A percentile compares a stretch with the other conserved stretches of the same genome.
phyloP scores from a whole-genome alignment of 495 filamentous ascomycete genomes.

The Filosporella fistucella region DNA sequence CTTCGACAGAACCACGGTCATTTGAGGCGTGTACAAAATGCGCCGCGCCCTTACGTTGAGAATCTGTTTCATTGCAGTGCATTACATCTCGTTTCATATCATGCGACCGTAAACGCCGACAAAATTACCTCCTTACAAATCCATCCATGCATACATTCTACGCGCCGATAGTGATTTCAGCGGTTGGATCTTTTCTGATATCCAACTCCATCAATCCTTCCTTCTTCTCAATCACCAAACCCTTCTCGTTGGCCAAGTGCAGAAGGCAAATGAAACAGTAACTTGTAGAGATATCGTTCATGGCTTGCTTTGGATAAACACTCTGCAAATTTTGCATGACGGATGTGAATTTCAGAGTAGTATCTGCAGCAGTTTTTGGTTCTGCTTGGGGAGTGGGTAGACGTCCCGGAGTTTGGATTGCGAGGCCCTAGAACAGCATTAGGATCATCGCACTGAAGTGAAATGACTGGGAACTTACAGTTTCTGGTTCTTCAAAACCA shows the following conservation, averaged over 20 bases:
- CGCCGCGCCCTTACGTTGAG: too few relatives aligned
- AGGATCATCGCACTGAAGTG: background rate
- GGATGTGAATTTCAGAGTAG: conserved; percentile 74
- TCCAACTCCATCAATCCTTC: conserved; percentile 50
- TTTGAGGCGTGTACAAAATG: too few relatives aligned
- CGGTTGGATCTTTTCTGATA: conserved; percentile 51
- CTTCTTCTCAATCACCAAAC: conserved; percentile 64
- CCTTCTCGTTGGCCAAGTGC: conserved; percentile 97
- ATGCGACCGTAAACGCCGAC: background rate
- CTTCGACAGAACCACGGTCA: too few relatives aligned
- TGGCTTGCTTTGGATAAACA: conserved; percentile 76
- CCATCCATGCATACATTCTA: too few relatives aligned
- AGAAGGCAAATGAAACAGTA: conserved; percentile 97
- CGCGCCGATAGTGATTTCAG: conserved; percentile 41
- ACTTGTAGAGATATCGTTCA: conserved; percentile 94
- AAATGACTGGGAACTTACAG: conserved; percentile 29
- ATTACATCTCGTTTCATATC: background rate
- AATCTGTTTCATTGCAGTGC: too few relatives aligned
- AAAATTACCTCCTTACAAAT: background rate
- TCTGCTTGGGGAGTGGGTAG: conserved; percentile 28
- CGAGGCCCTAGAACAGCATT: conserved; percentile 20
- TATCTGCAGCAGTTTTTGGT: conserved; percentile 23
- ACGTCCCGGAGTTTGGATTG: conserved; percentile 17
- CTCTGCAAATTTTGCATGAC: conserved; percentile 84
- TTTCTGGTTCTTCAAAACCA: conserved; percentile 48